A percentile compares a stretch with the other conserved stretches of the same genome.
Evolutionary conservation across 1,139 yeast genomes (phyloP).

Genomic region (Diutina catenulata): DNA sequence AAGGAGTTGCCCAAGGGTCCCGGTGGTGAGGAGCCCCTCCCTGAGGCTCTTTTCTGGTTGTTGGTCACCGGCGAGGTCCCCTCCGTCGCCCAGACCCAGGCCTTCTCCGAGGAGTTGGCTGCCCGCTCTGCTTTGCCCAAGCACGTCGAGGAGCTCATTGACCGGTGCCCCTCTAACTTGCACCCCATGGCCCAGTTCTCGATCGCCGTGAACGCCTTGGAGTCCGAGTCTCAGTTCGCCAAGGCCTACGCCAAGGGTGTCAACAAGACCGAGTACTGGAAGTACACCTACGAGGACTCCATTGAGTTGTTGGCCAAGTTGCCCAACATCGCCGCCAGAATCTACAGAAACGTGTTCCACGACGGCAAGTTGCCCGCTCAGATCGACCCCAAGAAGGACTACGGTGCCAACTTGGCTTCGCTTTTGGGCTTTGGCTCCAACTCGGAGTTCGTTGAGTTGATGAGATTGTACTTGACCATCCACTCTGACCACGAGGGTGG

Average conservation of each 20-base stretch:
- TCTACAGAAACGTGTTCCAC: constrained; percentile 81
- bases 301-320: constrained; percentile 82
- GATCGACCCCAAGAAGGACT: constrained; percentile 33
- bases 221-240: constrained; percentile 83
- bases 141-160: constrained; percentile 73
- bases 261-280: constrained; percentile 84
- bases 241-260: constrained; percentile 86
- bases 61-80: constrained; percentile 88
- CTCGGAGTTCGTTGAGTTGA: constrained; percentile 74
- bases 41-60: constrained; percentile 91
- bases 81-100: constrained; percentile 60
- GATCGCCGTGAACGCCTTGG: constrained; percentile 85
- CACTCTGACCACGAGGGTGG: constrained; percentile 99
- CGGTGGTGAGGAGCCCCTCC: constrained; percentile 76
- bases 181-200: constrained; percentile 98
- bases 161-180: constrained; percentile 71
- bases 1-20: constrained; percentile 86
- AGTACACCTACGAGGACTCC: constrained; percentile 82
- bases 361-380: constrained; percentile 59
- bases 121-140: constrained; percentile 78
- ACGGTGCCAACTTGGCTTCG: constrained; percentile 82
- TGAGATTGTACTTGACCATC: constrained; percentile 87
- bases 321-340: constrained; percentile 88
- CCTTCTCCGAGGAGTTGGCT: constrained; percentile 73
- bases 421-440: constrained; percentile 75